Percentiles rank a stretch among this genome's conserved stretches.
Evolutionary conservation across 352 stramenopile species (phyloP).

Genomic region (Phytopythium cucurbitacearum): DNA sequence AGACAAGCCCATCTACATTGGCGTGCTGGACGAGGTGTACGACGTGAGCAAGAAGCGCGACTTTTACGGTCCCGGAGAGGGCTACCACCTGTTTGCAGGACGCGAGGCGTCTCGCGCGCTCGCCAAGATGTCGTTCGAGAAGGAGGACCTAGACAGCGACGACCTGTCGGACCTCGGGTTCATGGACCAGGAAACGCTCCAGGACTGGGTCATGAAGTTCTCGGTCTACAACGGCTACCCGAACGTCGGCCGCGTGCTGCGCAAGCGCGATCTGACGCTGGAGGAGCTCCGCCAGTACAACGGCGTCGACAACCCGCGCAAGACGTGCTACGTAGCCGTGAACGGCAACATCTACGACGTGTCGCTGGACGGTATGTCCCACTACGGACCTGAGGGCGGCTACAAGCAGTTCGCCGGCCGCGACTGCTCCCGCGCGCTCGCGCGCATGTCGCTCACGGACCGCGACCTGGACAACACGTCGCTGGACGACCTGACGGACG

Average conservation of each 20-base stretch:
- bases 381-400: constrained; percentile 92
- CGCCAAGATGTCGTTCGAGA: constrained; percentile 96
- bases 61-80: constrained; percentile 95
- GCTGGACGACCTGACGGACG: constrained; percentile 89
- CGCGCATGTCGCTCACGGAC: constrained; percentile 96
- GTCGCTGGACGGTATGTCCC: constrained; percentile 89
- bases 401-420: constrained; percentile 96
- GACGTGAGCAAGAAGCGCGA: constrained; percentile 93
- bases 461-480: constrained; percentile 90
- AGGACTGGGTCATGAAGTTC: constrained; percentile 96
- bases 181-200: constrained; percentile 82
- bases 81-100: constrained; percentile 96
- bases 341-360: constrained; percentile 97
- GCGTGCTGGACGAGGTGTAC: constrained; percentile 94
- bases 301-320: constrained; percentile 72
- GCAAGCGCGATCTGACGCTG: constrained; percentile 66
- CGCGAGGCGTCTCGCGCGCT: constrained; percentile 92
- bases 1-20: constrained; percentile 94
- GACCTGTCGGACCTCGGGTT: constrained; percentile 73
- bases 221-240: constrained; percentile 95
- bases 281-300: constrained; percentile 85
- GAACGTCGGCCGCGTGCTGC: constrained; percentile 90
- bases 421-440: constrained; percentile 93
- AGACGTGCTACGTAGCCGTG: constrained; percentile 93
- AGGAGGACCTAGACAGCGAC: constrained; percentile 86